Percentiles rank a stretch among this genome's conserved stretches.
Conservation (phyloP, 2,329 filamentous ascomycete species). For the Cladosporium sp. region DNA sequence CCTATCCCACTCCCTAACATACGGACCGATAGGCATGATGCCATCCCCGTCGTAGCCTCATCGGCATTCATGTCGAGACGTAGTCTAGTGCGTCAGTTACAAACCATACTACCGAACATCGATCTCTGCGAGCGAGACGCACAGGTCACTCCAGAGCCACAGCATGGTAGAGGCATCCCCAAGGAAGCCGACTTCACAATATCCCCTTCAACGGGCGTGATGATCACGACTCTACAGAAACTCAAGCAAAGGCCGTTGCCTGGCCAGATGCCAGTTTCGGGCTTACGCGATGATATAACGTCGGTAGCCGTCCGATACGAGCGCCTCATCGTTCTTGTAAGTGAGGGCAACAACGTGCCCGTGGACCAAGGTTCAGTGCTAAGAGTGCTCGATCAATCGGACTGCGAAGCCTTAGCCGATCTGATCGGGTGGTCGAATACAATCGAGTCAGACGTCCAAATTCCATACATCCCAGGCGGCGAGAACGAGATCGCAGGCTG, state of each 20-base stretch:
- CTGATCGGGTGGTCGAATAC: slow-evolving; percentile 42
- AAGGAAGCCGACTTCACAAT: slow-evolving; percentile 68
- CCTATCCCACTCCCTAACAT: slow-evolving; percentile 12
- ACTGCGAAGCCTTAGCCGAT: slow-evolving; percentile 30
- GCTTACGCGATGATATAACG: slow-evolving; percentile 50
- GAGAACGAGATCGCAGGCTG: slow-evolving; percentile 36
- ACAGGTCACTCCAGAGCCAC: neutral
- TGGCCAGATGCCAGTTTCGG: slow-evolving; percentile 42
- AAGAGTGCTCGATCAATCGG: slow-evolving; percentile 26
- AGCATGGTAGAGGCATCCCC: neutral
- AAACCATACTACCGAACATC: slow-evolving; percentile 46
- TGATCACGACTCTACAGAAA: slow-evolving; percentile 68
- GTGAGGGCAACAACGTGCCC: slow-evolving; percentile 31
- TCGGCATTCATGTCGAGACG: slow-evolving; percentile 43
- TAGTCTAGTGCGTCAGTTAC: slow-evolving; percentile 47
- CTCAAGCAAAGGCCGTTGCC: slow-evolving; percentile 69
- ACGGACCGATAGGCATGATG: slow-evolving; percentile 14
- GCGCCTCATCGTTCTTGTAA: slow-evolving; percentile 63
- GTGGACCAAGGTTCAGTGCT: neutral
- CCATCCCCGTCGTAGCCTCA: slow-evolving; percentile 50
- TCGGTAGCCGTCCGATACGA: slow-evolving; percentile 60
- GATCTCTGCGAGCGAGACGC: slow-evolving; percentile 58
- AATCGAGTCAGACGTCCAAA: slow-evolving; percentile 35
- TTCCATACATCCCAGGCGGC: slow-evolving; percentile 40
- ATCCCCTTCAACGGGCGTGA: slow-evolving; percentile 63